Evolutionary conservation across 1,284 basidiomycete species (phyloP), one percentile per base, ranked within the genome.

Genomic region (Sporisorium reilianum): DNA sequence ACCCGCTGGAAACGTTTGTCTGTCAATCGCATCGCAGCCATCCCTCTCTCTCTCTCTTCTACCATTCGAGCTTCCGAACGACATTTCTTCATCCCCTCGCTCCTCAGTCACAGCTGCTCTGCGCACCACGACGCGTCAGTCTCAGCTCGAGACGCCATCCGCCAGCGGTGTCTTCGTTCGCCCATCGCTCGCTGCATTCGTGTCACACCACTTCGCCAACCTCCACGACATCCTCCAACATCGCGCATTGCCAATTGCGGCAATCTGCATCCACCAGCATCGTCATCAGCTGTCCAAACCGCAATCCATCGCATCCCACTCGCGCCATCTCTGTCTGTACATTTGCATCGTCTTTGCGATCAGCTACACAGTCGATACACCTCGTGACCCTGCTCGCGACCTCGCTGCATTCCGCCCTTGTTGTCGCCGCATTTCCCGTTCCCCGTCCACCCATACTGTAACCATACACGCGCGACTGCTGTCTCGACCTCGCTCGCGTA

Each of bases 11-110:
- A n/a, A n/a, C n/a, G 16, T 28, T 41, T 20, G 51, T 26, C 38
- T 41, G 32, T 41, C 51, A 36, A 53, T 41, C 51, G 36, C 51
- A 38, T 53, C 51, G 26, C 25, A 20, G 18, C 28, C 41, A 41
- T 34, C 40, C n/a, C 44, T 38, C 26, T 45, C 20, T 22, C 16
- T 55, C 30, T 34, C 16, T 11, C 53, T 28, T 41, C 53, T n/a
- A 28, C 28, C 28, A 52, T 26, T 40, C 10, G 32, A 38, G 23
- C 36, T 22, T 38, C 16, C 44, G 12, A 46, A 11, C 45, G 28
- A 18, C 45, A 7, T 28, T 16, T 8, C 26, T 16, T 26, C 25
- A 14, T 28, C 14, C 45, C 5, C 46, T n/a, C 28, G n/a, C 46
- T 20, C 28, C 46, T 26, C 28, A 9, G 28, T 30, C 46, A 30